Evolutionary conservation across 441 rosid genomes (phyloP).

Genomic region (Cnidoscolus chayamansa): DNA sequence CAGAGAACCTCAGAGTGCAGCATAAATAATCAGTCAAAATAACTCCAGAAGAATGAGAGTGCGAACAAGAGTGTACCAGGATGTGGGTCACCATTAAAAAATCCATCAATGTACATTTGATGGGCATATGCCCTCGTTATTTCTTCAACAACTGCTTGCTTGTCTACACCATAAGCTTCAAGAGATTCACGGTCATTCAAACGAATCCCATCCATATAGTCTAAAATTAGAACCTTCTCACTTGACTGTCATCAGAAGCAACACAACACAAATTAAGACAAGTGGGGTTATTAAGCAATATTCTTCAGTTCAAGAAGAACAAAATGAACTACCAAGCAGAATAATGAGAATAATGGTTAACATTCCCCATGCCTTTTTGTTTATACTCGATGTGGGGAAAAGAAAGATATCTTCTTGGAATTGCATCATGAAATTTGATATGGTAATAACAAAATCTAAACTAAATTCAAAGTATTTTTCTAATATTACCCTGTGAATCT

Average conservation of each 20-base stretch:
- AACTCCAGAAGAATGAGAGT: background rate
- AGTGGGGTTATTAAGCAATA: conserved; percentile 13
- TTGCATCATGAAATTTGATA: background rate
- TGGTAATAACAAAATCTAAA: too few species aligned
- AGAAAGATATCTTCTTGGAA: background rate
- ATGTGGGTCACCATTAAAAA: conserved; percentile 99
- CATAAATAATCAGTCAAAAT: background rate
- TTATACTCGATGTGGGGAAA: background rate
- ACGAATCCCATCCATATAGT: conserved; percentile 98
- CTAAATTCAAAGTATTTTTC: background rate
- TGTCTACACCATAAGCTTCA: conserved; percentile 73
- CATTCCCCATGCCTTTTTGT: conserved; percentile 2
- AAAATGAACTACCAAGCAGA: conserved; percentile 3
- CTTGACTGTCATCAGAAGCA: conserved; percentile 58
- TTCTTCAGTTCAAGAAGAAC: conserved; percentile 12
- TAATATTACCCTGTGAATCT: background rate
- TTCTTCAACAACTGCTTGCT: conserved; percentile 86
- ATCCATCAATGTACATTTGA: conserved; percentile 95
- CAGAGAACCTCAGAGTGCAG: conserved; percentile 12
- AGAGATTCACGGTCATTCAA: conserved; percentile 72
- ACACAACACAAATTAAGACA: conserved; percentile 21
- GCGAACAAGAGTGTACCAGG: conserved; percentile 54
- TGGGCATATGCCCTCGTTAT: conserved; percentile 98
- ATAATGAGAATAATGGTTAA: too few species aligned
- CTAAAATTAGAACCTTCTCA: conserved; percentile 80